Base-by-base conservation (phyloP, 139 green algal species). In the Coelastrella sp. region DNA sequence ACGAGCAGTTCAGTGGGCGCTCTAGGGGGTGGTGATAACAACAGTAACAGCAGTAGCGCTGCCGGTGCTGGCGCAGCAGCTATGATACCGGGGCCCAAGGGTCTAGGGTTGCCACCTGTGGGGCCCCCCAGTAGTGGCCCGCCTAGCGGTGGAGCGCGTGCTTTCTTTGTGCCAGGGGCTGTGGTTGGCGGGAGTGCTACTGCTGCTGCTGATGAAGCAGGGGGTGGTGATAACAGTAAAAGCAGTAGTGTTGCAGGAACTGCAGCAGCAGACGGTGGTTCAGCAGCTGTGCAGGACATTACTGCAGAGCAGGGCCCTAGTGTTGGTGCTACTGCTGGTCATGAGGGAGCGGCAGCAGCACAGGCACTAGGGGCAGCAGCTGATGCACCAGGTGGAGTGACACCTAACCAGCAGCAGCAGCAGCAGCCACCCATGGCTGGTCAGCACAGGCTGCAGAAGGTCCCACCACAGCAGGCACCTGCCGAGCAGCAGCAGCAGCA, bases 401-500 rank as follows among this genome's bases (percentile, higher is more conserved):
- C 19, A 64, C n/a, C 2, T 22, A 3, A 59, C 11, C 59, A 75
- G 60, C 59, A 77, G 81, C 81, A 58, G 60, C 81, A 68, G 81
- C 81, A 78, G 20, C 5, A 32, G 71, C 19, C 7, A 22, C 13
- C 17, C 8, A 56, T n/a, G 57, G 56, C 3, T 54, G 79, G 11
- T 10, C 61, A 71, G 61, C 8, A 13, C 11, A 71, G 8, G 61
- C 61, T 19, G 61, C 11, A 71, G 10, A 71, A 13, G 10, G 11
- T 13, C 8, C 10, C 61, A 71, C 8, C 61, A 2, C 8, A 13
- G 22, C 5, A 14, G 22, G 16, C 14, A 76, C 16, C 14, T 32
- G 32, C 32, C 16, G 5, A 20, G n/a, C 83, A 68, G 66, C 83
- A 88, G 66, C 83, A 88, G 82, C 82, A 66, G 64, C 23, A 75